phyloP scores from a whole-genome alignment of 805 yeast genomes.

The Suhomyces canberraensis region DNA sequence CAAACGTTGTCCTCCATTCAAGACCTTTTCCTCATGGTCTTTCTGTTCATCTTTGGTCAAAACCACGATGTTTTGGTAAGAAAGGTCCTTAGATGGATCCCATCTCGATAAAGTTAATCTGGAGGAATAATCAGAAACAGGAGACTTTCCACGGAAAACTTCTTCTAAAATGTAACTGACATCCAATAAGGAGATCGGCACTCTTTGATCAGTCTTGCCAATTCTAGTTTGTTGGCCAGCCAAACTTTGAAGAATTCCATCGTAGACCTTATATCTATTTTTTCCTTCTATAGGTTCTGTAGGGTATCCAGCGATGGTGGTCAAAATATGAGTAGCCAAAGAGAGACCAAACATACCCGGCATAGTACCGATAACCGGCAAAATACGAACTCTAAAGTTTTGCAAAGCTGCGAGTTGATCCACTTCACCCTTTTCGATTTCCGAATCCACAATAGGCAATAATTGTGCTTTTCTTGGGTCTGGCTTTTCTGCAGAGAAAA shows the following conservation, averaged over 20 bases:
- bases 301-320: constrained; percentile 82
- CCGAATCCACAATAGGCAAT: constrained; percentile 81
- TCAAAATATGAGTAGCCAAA: constrained; percentile 78
- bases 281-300: constrained; percentile 90
- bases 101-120: constrained; percentile 79
- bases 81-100: constrained; percentile 66
- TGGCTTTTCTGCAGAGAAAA: constrained; percentile 93
- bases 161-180: constrained; percentile 85
- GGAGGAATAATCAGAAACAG: constrained; percentile 77
- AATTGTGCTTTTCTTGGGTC: constrained; percentile 90
- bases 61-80: constrained; percentile 76
- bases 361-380: constrained; percentile 95
- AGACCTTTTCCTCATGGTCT: constrained; percentile 70
- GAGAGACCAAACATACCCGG: constrained; percentile 96
- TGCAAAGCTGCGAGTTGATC: constrained; percentile 82
- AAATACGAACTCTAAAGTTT: constrained; percentile 88
- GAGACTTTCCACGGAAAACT: constrained; percentile 88
- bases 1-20: constrained; percentile 62
- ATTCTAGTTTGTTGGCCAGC: constrained; percentile 85
- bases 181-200: constrained; percentile 71
- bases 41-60: constrained; percentile 87
- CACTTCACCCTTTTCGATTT: constrained; percentile 75
- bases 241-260: constrained; percentile 73
- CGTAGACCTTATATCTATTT: constrained; percentile 80
- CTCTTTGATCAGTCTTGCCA: constrained; percentile 67